These are phyloP conservation scores for Xylaria digitata DNA, from an alignment of 2,329 filamentous ascomycete genomes.

Conservation along the genomic window DNA sequence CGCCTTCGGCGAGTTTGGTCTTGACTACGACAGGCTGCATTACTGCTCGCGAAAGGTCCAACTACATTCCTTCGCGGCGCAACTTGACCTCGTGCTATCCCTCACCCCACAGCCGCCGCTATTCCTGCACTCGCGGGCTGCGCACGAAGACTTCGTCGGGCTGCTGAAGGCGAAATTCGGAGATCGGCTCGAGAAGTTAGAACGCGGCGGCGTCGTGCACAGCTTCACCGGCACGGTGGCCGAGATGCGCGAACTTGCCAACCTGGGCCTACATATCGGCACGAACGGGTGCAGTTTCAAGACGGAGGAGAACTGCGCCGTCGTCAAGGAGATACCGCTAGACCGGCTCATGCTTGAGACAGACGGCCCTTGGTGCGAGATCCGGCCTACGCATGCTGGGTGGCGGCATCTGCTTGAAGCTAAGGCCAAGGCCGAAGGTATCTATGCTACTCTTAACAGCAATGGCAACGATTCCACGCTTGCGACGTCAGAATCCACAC, in stretches of 20 bases:
- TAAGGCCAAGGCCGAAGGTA: conserved; percentile 36
- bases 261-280: conserved; percentile 87
- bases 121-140: conserved; percentile 91
- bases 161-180: conserved; percentile 72
- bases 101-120: conserved; percentile 81
- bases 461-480: conserved; percentile 20
- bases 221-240: conserved; percentile 90
- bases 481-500: conserved; percentile 28
- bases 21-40: conserved; percentile 94
- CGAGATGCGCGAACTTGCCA: conserved; percentile 84
- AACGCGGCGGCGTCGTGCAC: conserved; percentile 86
- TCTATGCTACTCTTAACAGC: neutral
- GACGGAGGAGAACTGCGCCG: conserved; percentile 87
- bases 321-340: conserved; percentile 82
- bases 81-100: conserved; percentile 80
- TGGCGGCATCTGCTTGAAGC: conserved; percentile 72
- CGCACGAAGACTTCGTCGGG: conserved; percentile 83
- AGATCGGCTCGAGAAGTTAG: conserved; percentile 70
- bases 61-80: conserved; percentile 83
- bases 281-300: conserved; percentile 98
- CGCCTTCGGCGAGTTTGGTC: conserved; percentile 93
- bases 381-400: conserved; percentile 87
- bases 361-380: conserved; percentile 97
- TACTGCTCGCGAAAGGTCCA: conserved; percentile 84
- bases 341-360: conserved; percentile 92